Conservation (phyloP, 2,329 filamentous ascomycete species). For the Fusarium compactum region DNA sequence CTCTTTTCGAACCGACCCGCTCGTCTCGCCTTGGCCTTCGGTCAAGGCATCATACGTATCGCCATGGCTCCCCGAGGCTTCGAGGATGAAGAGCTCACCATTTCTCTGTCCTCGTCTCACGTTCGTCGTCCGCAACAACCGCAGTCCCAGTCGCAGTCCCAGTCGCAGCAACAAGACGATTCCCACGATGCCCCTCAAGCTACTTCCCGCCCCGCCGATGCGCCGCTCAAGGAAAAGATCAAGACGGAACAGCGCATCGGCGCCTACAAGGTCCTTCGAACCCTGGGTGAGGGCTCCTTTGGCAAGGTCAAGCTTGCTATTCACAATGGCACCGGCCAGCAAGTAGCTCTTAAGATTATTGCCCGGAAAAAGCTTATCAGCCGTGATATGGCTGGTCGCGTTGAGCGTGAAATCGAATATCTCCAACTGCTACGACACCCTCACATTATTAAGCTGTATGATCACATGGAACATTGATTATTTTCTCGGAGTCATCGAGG, state of each 20-base stretch:
- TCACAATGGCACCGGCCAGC: constrained; percentile 90
- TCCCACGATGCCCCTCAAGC: constrained; percentile 44
- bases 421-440: constrained; percentile 94
- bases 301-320: constrained; percentile 98
- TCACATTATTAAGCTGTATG: constrained; percentile 97
- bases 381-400: constrained; percentile 95
- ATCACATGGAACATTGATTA: neutral
- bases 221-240: constrained; percentile 58
- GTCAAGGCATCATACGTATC: constrained; percentile 36
- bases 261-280: constrained; percentile 90
- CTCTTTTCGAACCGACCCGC: constrained; percentile 20
- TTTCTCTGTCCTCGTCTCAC: constrained; percentile 76
- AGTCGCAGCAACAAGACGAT: constrained; percentile 43
- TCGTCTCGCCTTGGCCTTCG: constrained; percentile 31
- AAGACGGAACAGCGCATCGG: constrained; percentile 87
- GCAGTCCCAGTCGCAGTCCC: constrained; percentile 41
- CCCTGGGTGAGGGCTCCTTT: constrained; percentile 95
- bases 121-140: constrained; percentile 64
- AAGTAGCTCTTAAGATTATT: constrained; percentile 98
- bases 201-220: constrained; percentile 50
- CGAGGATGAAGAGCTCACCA: constrained; percentile 86
- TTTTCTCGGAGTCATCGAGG: neutral
- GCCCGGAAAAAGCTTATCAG: constrained; percentile 95
- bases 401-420: constrained; percentile 98
- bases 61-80: constrained; percentile 68